Evolutionary conservation across 495 filamentous ascomycete species (phyloP).

Genomic region (Trichocladium antarcticum): DNA sequence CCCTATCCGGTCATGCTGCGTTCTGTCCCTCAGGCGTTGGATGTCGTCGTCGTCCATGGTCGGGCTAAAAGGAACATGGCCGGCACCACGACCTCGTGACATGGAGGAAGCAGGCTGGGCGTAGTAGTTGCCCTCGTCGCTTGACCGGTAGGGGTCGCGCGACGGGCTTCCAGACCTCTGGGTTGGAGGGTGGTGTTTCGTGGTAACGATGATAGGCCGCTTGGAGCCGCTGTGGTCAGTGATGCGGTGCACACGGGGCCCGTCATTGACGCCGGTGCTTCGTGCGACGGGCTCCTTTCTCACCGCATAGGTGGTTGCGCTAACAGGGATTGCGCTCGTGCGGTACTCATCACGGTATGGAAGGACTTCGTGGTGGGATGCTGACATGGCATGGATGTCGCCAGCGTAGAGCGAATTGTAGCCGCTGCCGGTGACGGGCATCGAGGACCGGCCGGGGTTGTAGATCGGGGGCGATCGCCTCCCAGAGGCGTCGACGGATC

Average conservation of each 20-base stretch:
- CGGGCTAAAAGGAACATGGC: constrained; percentile 22
- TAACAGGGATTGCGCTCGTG: constrained; percentile 22
- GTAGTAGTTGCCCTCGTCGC: constrained; percentile 41
- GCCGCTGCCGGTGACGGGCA: constrained; percentile 33
- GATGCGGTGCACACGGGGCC: constrained; percentile 29
- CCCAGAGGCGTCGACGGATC: constrained; percentile 24
- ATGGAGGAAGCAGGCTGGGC: constrained; percentile 42
- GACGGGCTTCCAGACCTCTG: constrained; percentile 34
- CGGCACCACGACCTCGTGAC: constrained; percentile 23
- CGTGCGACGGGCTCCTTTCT: constrained; percentile 34
- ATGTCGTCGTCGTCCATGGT: constrained; percentile 36
- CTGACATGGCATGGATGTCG: constrained; percentile 32
- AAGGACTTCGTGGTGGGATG: constrained; percentile 29
- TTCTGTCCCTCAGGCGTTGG: constrained; percentile 34
- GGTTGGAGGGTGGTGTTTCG: constrained; percentile 21
- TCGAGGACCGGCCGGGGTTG: constrained; percentile 39
- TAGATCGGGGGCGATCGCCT: constrained; percentile 34
- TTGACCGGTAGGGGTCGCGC: constrained; percentile 38
- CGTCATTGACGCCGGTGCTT: constrained; percentile 31
- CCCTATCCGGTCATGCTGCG: constrained; percentile 31
- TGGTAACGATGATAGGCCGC: constrained; percentile 41
- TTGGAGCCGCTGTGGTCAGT: constrained; percentile 24
- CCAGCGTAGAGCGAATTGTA: constrained; percentile 34
- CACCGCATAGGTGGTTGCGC: constrained; percentile 39
- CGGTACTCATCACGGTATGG: constrained; percentile 25